These are phyloP conservation scores for Boletus rubroflammeus DNA, from an alignment of 768 basidiomycete genomes.

Conservation along the genomic window DNA sequence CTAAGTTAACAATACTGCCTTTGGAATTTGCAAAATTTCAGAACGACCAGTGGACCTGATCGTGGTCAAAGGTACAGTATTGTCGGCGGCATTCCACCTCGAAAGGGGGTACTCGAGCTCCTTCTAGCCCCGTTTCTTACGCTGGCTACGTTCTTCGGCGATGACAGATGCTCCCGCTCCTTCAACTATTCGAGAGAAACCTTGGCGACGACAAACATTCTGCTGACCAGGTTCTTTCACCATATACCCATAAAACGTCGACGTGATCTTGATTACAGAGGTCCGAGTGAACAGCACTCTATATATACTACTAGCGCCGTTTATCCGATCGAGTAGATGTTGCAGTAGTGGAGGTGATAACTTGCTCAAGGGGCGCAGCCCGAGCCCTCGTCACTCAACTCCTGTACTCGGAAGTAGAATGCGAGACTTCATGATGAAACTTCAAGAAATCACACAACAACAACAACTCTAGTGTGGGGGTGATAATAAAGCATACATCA, in stretches of 20 bases:
- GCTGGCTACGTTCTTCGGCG: background rate
- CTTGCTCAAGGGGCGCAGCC: background rate
- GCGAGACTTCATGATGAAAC: background rate
- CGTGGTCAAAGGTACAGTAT: too few species aligned
- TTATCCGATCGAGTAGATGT: background rate
- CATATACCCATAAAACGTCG: too few species aligned
- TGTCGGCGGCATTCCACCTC: background rate
- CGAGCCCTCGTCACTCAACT: background rate
- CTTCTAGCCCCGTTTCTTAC: too few species aligned
- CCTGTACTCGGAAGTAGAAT: background rate
- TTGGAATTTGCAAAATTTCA: too few species aligned
- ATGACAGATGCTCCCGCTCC: background rate
- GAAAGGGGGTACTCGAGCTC: background rate
- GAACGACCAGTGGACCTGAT: too few species aligned
- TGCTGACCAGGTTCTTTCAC: too few species aligned
- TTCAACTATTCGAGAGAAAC: background rate
- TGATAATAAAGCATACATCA: conserved; percentile 2
- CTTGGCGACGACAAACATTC: background rate
- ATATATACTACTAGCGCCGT: too few species aligned
- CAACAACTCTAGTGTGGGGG: background rate
- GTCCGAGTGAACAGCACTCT: too few species aligned
- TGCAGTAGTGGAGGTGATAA: background rate
- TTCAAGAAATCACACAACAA: background rate
- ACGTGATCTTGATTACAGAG: too few species aligned
- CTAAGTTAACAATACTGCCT: too few species aligned